Percentiles rank a stretch among this genome's conserved stretches.
These are phyloP conservation scores for Solanum pennellii DNA, from an alignment of 257 asterid genomes.

Conservation along the genomic window DNA sequence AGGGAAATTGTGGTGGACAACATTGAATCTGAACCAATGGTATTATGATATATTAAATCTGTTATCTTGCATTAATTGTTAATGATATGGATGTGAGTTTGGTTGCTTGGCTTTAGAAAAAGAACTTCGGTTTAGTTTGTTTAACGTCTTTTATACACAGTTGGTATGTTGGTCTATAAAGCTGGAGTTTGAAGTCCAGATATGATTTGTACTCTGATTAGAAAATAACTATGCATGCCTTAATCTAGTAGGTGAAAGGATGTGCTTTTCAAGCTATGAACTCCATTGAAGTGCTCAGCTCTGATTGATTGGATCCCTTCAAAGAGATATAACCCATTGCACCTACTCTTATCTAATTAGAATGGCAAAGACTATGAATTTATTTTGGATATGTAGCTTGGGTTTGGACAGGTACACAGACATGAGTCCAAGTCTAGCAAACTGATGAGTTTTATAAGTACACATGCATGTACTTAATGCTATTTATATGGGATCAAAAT, in stretches of 20 bases:
- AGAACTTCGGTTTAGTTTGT: neutral
- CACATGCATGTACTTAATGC: neutral
- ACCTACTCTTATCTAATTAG: neutral
- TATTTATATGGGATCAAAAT: neutral
- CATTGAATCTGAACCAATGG: slow-evolving; percentile 49
- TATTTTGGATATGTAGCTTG: neutral
- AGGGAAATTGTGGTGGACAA: slow-evolving; percentile 62
- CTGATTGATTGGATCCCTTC: neutral
- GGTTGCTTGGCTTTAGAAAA: neutral
- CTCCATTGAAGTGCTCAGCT: neutral
- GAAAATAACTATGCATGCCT: neutral
- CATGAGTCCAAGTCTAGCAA: neutral
- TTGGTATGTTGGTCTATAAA: neutral
- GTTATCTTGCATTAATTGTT: neutral
- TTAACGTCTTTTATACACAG: neutral
- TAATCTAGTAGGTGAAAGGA: neutral
- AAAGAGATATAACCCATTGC: neutral
- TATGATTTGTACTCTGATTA: neutral
- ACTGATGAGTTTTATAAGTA: neutral
- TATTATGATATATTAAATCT: slow-evolving; percentile 11
- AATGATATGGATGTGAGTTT: neutral
- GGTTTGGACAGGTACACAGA: neutral
- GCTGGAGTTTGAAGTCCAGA: neutral
- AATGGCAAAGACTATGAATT: neutral
- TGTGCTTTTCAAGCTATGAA: neutral